Evolutionary conservation across 2,329 filamentous ascomycete species (phyloP).

Genomic region (Nigrograna mackinnonii): DNA sequence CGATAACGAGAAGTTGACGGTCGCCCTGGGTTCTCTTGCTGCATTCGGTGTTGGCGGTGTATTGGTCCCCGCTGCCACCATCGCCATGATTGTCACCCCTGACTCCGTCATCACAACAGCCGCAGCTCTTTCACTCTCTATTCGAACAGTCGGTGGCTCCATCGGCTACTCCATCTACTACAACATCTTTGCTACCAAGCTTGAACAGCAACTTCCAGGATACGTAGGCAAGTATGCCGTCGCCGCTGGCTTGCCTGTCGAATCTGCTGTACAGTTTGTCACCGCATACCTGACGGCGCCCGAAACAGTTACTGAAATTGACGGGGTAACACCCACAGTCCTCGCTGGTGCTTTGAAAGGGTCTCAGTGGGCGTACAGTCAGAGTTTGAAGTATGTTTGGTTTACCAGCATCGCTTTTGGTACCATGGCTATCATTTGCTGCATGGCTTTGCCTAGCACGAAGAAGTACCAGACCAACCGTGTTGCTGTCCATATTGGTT

Average conservation of each 20-base stretch:
- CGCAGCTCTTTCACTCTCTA: conserved; percentile 48
- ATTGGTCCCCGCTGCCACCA: conserved; percentile 36
- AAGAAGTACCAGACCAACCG: conserved; percentile 37
- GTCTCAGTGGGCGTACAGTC: conserved; percentile 30
- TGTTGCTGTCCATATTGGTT: conserved; percentile 34
- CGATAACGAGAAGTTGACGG: conserved; percentile 30
- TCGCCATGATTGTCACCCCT: conserved; percentile 37
- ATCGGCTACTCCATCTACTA: conserved; percentile 42
- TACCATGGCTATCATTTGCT: conserved; percentile 30
- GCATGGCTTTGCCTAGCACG: conserved; percentile 31
- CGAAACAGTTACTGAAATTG: conserved; percentile 13
- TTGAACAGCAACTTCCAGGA: conserved; percentile 23
- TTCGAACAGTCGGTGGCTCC: conserved; percentile 46
- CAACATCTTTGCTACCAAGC: conserved; percentile 37
- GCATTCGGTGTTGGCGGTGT: conserved; percentile 43
- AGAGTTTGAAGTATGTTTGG: conserved; percentile 37
- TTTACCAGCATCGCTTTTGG: conserved; percentile 36
- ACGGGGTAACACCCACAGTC: conserved; percentile 30
- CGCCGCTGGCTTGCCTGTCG: conserved; percentile 42
- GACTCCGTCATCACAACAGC: conserved; percentile 39
- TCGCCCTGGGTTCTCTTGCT: conserved; percentile 35
- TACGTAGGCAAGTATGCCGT: conserved; percentile 32
- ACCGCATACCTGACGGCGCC: conserved; percentile 30
- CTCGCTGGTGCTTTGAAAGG: conserved; percentile 28
- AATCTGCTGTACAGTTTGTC: conserved; percentile 40